These are phyloP conservation scores for Schizopora paradoxa DNA, from an alignment of 1,284 basidiomycete species.

Conservation along the genomic window DNA sequence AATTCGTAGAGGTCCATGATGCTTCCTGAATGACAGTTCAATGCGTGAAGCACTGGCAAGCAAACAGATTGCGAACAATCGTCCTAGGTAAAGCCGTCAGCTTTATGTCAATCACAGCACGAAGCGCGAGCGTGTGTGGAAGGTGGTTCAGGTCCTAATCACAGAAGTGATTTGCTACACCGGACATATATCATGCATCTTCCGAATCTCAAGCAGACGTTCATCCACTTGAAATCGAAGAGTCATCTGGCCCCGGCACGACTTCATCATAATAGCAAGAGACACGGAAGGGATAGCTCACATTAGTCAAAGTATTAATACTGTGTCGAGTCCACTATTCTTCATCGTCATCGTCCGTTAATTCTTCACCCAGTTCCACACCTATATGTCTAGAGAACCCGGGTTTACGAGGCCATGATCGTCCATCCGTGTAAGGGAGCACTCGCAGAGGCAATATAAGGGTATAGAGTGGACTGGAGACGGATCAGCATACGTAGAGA, in stretches of 20 bases:
- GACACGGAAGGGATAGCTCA: constrained; percentile 10
- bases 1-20: no score
- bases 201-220: constrained; percentile 30
- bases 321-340: constrained; percentile 18
- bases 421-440: constrained; percentile 83
- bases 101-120: no score
- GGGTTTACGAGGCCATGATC: constrained; percentile 67
- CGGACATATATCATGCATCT: constrained; percentile 52
- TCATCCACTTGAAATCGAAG: constrained; percentile 33
- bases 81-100: no score
- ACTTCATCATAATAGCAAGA: constrained; percentile 44
- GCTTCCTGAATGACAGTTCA: no score
- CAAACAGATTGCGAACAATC: no score
- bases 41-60: no score
- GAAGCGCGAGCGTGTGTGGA: no score
- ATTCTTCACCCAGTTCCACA: constrained; percentile 58
- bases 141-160: no score
- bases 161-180: constrained; percentile 19
- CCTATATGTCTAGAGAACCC: constrained; percentile 60
- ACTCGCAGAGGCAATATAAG: constrained; percentile 79
- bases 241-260: constrained; percentile 79
- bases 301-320: constrained; percentile 24
- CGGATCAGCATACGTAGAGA: constrained; percentile 1
- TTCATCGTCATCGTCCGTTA: constrained; percentile 65
- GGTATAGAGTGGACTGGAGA: constrained; percentile 61